These are phyloP conservation scores for Fusarium lateritium DNA, from an alignment of 2,329 filamentous ascomycete species.

Conservation along the genomic window DNA sequence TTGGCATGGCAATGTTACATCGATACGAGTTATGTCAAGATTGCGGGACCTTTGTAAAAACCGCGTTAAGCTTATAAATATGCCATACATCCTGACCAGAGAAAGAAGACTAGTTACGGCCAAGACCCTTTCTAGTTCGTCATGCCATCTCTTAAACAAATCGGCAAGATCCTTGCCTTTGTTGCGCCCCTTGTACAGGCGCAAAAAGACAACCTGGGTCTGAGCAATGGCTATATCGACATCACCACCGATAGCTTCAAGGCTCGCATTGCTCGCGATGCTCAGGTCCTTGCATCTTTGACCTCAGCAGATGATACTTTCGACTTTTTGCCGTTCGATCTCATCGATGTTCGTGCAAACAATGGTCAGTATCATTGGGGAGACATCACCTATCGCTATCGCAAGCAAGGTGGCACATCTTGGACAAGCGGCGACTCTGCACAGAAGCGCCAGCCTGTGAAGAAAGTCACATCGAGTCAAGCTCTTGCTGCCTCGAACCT, in stretches of 20 bases:
- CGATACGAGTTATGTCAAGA: neutral
- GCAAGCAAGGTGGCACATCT: constrained; percentile 52
- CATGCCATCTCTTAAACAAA: constrained; percentile 17
- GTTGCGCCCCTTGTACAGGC: neutral
- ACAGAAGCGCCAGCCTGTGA: constrained; percentile 52
- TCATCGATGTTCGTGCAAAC: constrained; percentile 61
- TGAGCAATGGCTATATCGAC: constrained; percentile 58
- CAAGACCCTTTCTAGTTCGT: neutral
- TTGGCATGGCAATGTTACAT: neutral
- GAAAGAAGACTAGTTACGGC: neutral
- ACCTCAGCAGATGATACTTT: constrained; percentile 59
- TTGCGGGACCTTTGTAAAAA: neutral
- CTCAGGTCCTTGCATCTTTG: constrained; percentile 65
- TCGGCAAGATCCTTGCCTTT: neutral
- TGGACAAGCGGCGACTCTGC: constrained; percentile 67
- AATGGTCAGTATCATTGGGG: constrained; percentile 72
- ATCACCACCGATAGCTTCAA: constrained; percentile 60
- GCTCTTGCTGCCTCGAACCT: constrained; percentile 59
- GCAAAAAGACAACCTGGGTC: constrained; percentile 52
- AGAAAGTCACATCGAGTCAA: constrained; percentile 18
- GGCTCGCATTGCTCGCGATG: constrained; percentile 58
- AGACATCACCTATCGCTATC: constrained; percentile 70
- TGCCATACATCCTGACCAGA: neutral
- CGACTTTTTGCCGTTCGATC: constrained; percentile 70
- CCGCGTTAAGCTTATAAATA: constrained; percentile 11